A percentile compares a stretch with the other conserved stretches of the same genome.
These are phyloP conservation scores for Cladosporium oxysporum DNA, from an alignment of 2,329 filamentous ascomycete species.

Conservation along the genomic window DNA sequence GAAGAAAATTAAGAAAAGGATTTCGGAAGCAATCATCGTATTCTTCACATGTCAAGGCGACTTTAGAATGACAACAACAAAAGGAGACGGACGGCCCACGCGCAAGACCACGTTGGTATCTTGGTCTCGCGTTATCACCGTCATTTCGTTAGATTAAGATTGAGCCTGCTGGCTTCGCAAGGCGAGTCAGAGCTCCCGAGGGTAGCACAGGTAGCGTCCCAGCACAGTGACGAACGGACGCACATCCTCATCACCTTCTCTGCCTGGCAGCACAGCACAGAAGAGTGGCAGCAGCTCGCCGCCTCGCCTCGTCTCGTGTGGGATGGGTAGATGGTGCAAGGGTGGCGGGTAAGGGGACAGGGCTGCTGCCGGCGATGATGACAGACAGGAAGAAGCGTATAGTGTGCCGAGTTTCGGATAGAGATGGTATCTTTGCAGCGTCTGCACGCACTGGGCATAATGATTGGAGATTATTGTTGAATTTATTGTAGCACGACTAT, in stretches of 20 bases:
- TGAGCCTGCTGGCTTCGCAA: conserved; percentile 1
- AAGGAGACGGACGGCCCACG: background rate
- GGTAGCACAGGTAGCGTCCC: conserved; percentile 6
- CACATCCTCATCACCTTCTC: conserved; percentile 2
- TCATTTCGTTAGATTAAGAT: conserved; percentile 7
- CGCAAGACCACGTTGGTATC: background rate
- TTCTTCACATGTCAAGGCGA: background rate
- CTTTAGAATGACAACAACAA: background rate
- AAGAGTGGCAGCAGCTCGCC: background rate
- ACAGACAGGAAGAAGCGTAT: background rate
- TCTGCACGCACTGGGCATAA: background rate
- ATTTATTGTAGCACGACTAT: background rate
- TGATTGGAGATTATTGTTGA: background rate
- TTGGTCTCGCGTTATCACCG: background rate
- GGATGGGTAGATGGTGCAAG: background rate
- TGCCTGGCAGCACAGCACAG: background rate
- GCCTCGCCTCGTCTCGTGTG: background rate
- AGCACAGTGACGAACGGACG: conserved; percentile 4
- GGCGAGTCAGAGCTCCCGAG: background rate
- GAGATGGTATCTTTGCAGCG: background rate
- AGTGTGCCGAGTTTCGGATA: background rate
- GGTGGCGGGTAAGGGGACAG: background rate
- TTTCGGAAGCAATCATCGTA: background rate
- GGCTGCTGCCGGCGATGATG: background rate
- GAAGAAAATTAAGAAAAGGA: background rate